Evolutionary conservation across 2,329 filamentous ascomycete genomes (phyloP).

Genomic region (Leptosphaerulina australis): DNA sequence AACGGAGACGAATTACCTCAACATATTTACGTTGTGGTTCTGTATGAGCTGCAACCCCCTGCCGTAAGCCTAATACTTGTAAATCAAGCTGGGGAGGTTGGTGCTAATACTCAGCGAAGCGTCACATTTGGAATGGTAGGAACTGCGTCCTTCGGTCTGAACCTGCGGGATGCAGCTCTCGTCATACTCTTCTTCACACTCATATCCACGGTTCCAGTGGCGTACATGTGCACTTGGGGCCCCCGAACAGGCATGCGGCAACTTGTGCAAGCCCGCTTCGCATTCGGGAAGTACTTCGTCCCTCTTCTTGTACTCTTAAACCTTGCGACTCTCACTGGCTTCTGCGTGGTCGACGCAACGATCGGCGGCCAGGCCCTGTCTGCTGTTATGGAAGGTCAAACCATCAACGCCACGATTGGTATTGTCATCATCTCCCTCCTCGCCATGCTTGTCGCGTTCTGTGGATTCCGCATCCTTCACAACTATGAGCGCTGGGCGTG

Average conservation of each 20-base stretch:
- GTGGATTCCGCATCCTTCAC: constrained; percentile 62
- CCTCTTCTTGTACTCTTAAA: constrained; percentile 67
- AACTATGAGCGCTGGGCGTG: constrained; percentile 64
- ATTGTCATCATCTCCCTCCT: constrained; percentile 66
- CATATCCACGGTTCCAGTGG: constrained; percentile 60
- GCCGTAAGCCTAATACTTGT: constrained; percentile 53
- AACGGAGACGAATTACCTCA: constrained; percentile 60
- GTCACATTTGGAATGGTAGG: constrained; percentile 70
- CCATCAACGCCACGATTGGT: constrained; percentile 60
- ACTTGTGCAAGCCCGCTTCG: constrained; percentile 69
- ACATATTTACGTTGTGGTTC: constrained; percentile 67
- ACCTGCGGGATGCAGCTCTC: constrained; percentile 62
- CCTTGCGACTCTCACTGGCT: constrained; percentile 67
- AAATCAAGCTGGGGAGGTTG: not conserved
- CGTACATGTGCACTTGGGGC: constrained; percentile 64
- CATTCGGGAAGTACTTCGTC: constrained; percentile 62
- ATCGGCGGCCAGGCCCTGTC: constrained; percentile 61
- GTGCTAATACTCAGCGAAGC: constrained; percentile 31
- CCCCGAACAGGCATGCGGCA: constrained; percentile 69
- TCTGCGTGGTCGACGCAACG: constrained; percentile 66
- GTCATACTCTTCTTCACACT: constrained; percentile 69
- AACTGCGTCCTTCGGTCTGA: constrained; percentile 60
- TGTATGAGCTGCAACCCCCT: constrained; percentile 63
- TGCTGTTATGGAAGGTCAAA: constrained; percentile 41
- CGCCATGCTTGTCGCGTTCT: constrained; percentile 66